These are phyloP conservation scores for Arachis hypogaea DNA, from an alignment of 306 rosid species.

Conservation along the genomic window DNA sequence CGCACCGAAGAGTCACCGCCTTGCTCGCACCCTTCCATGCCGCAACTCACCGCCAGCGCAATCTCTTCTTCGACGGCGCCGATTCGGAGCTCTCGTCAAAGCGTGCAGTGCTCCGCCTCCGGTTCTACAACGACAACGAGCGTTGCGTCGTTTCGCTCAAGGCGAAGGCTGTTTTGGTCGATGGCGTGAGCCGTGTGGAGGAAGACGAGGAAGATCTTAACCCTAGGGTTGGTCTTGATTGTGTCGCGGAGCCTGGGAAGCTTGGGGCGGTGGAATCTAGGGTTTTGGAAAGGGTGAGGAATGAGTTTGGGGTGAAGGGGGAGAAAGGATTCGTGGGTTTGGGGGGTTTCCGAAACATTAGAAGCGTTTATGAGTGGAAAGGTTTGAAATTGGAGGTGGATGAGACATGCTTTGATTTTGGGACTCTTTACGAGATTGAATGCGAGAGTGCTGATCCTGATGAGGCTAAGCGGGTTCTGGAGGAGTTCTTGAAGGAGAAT, in stretches of 20 bases:
- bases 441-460: slow-evolving; percentile 86
- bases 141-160: slow-evolving; percentile 77
- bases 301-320: slow-evolving; percentile 63
- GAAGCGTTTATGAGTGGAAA: slow-evolving; percentile 84
- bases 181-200: slow-evolving; percentile 90
- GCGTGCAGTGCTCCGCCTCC: slow-evolving; percentile 72
- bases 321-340: slow-evolving; percentile 64
- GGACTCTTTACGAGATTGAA: slow-evolving; percentile 80
- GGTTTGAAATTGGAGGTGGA: slow-evolving; percentile 92
- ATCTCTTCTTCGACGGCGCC: slow-evolving; percentile 84
- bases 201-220: slow-evolving; percentile 87
- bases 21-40: slow-evolving; percentile 62
- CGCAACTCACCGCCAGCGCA: slow-evolving; percentile 71
- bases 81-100: slow-evolving; percentile 59
- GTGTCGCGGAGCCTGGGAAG: slow-evolving; percentile 67
- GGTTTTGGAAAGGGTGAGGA: slow-evolving; percentile 71
- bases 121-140: slow-evolving; percentile 62
- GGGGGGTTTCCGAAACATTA: slow-evolving; percentile 82
- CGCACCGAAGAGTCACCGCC: slow-evolving; percentile 53
- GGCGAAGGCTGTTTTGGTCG: slow-evolving; percentile 68
- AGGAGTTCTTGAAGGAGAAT: slow-evolving; percentile 73
- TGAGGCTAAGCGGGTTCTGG: slow-evolving; percentile 62
- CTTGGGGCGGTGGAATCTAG: slow-evolving; percentile 63
- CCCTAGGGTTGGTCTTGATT: slow-evolving; percentile 55
- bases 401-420: slow-evolving; percentile 73